Evolutionary conservation across 108 stramenopile genomes (phyloP), one percentile per base, ranked within the genome.

Genomic region (Skeletonema grethae): DNA sequence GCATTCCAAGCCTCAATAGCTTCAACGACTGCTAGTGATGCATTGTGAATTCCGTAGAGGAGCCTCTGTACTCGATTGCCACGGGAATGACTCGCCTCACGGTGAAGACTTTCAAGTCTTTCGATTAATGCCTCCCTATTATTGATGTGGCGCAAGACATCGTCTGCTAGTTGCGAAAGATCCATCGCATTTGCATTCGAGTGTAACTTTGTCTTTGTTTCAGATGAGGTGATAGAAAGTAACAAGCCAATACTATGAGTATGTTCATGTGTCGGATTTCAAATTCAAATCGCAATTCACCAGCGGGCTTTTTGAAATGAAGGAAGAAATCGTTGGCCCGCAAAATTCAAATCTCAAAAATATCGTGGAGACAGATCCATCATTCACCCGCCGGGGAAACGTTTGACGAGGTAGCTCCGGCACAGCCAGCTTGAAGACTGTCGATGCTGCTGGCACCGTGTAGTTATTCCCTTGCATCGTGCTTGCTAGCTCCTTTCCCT

Each of bases 1-100:
- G 39, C 53, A 64, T 76, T 76, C 75, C 75, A 76, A 38, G 75
- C 53, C 29, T 53, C 35, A 2, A 76, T 76, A 13, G 75, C 68
- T 35, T 76, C 75, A 12, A 63, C 68, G 13, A 69, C 61, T 8
- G 67, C 67, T 25, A 76, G 34, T 8, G 75, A 76, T 13, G 75
- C 61, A 57, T 69, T 76, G 63, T 69, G 75, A 64, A 76, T 63
- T 18, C 68, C 68, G 25, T 76, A 76, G n/a, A 76, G 55, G 20
- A 69, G 39, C 63, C 63, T 55, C 45, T 69, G 67, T 8, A 76
- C 61, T 22, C 75, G 68, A 41, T 28, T 63, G 39, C 48, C 61
- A 58, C 67, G 68, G 15, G 67, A 61, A 31, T 66, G 32, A 29
- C 41, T 62, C 8, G 67, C 43, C 11, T 76, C 46, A 13, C 61